Percentiles rank a stretch among this genome's conserved stretches.
Conservation (phyloP, 1,139 yeast species). For the Yamadazyma buinensis region DNA sequence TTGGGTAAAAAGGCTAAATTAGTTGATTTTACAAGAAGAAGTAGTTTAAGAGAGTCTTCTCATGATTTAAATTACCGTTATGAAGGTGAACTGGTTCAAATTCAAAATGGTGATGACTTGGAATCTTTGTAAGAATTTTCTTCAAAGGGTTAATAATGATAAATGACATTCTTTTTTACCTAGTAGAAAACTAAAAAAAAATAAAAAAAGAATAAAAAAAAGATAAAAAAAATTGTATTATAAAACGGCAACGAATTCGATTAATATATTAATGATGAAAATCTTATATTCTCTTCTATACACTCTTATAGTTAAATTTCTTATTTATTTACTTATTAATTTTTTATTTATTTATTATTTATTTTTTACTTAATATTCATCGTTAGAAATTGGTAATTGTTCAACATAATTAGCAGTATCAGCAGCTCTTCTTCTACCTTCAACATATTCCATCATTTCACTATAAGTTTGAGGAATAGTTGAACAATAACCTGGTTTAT, state of each 20-base stretch:
- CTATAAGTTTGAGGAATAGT: constrained; percentile 84
- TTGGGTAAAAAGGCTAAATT: constrained; percentile 38
- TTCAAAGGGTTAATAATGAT: too few relatives aligned
- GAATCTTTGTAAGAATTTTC: too few relatives aligned
- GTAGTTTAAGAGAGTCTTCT: constrained; percentile 41
- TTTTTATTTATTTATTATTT: too few relatives aligned
- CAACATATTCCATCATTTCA: constrained; percentile 89
- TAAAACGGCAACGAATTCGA: constrained; percentile 1
- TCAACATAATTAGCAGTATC: constrained; percentile 73
- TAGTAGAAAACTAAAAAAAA: background rate
- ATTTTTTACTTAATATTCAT: background rate
- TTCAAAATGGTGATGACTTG: constrained; percentile 36
- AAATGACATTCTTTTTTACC: too few relatives aligned
- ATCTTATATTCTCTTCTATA: too few relatives aligned
- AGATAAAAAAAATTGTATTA: too few relatives aligned
- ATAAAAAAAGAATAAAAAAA: background rate
- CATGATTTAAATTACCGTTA: constrained; percentile 17
- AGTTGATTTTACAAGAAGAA: constrained; percentile 51
- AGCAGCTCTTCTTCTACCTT: constrained; percentile 84
- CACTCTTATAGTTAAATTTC: too few relatives aligned
- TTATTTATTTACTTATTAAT: too few relatives aligned
- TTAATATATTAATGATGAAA: constrained; percentile 7
- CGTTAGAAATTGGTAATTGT: constrained; percentile 24
- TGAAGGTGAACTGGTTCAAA: constrained; percentile 35
- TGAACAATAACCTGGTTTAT: constrained; percentile 48